Conservation (phyloP, 2,329 filamentous ascomycete species). For the Atkinsonella hypoxylon region DNA sequence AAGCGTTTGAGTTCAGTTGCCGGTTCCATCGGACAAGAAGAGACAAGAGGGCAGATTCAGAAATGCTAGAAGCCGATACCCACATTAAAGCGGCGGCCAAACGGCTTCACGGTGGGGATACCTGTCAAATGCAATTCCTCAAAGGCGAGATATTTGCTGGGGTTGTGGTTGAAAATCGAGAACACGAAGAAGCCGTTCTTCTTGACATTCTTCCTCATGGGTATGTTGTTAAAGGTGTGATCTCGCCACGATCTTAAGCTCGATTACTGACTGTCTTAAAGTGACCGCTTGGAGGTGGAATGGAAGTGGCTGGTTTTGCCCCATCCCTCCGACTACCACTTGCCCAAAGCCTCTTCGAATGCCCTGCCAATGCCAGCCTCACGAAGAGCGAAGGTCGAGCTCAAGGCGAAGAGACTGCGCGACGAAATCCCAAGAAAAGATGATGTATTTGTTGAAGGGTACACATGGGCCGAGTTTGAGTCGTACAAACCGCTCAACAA, state of each 20-base stretch:
- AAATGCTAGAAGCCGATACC: conserved; percentile 57
- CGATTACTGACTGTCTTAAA: conserved; percentile 31
- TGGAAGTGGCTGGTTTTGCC: conserved; percentile 76
- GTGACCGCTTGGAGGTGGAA: conserved; percentile 65
- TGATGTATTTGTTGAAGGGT: conserved; percentile 55
- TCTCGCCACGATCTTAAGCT: background rate
- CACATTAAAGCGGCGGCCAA: conserved; percentile 57
- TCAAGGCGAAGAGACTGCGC: conserved; percentile 52
- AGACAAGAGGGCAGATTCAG: conserved; percentile 59
- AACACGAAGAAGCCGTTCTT: conserved; percentile 62
- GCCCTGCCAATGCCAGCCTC: conserved; percentile 59
- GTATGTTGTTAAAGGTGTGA: conserved; percentile 35
- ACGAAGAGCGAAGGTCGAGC: conserved; percentile 49
- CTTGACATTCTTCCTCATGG: conserved; percentile 76
- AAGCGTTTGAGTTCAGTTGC: conserved; percentile 86
- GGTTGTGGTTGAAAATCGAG: conserved; percentile 71
- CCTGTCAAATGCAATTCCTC: conserved; percentile 78
- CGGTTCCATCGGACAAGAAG: conserved; percentile 87
- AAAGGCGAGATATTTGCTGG: conserved; percentile 85
- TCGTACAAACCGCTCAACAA: conserved; percentile 44
- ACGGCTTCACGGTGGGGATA: conserved; percentile 56
- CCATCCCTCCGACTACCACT: conserved; percentile 55
- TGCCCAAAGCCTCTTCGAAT: conserved; percentile 62
- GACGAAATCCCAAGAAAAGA: conserved; percentile 53
- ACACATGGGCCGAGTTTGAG: conserved; percentile 72